Conservation (phyloP, 305 asterid genomes). For the Fraxinus floribunda region DNA sequence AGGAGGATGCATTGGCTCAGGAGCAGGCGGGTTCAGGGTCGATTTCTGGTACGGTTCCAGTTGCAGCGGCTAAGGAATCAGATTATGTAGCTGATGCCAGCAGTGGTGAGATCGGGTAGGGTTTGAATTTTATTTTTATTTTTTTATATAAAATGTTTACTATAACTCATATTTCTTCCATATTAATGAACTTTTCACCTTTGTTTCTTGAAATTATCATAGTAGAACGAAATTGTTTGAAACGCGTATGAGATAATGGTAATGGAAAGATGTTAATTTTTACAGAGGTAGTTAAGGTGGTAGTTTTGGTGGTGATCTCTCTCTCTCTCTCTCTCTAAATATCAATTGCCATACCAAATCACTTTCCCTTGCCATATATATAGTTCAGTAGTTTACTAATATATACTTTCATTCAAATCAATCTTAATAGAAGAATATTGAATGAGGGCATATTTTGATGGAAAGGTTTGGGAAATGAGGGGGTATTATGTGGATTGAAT, state of each 20-base stretch:
- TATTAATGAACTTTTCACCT: neutral
- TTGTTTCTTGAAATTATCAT: neutral
- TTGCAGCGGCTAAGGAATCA: slow-evolving; percentile 12
- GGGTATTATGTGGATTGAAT: no score
- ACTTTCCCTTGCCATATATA: neutral
- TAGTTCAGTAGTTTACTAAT: neutral
- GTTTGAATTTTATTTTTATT: neutral
- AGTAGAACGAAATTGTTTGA: neutral
- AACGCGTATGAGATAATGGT: neutral
- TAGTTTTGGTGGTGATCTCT: neutral
- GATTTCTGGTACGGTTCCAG: slow-evolving; percentile 23
- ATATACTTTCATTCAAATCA: neutral
- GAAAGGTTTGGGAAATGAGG: neutral
- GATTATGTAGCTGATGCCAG: slow-evolving; percentile 32
- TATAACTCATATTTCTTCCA: neutral
- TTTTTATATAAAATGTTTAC: neutral
- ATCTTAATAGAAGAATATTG: no score
- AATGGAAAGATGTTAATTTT: neutral
- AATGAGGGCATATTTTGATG: neutral
- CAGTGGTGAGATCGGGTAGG: slow-evolving; percentile 43
- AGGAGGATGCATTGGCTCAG: slow-evolving; percentile 37
- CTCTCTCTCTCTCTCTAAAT: neutral
- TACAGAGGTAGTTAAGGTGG: neutral
- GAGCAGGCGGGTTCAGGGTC: slow-evolving; percentile 20
- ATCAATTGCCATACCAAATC: neutral